A percentile compares a stretch with the other conserved stretches of the same genome.
Conservation (phyloP, 352 stramenopile species). For the Pythium phragmitis region DNA sequence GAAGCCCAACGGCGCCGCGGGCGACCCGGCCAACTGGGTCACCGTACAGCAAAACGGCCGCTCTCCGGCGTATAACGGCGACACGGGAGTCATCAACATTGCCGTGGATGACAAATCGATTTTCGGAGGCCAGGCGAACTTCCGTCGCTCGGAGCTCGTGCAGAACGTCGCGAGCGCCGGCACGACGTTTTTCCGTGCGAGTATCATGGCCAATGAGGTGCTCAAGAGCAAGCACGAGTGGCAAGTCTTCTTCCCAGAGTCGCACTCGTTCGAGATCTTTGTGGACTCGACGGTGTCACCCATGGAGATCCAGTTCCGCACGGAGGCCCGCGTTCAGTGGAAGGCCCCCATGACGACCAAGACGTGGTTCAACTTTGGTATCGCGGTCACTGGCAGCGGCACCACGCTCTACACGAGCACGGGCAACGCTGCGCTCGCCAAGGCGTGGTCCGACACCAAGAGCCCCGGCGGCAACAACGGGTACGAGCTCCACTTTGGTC, state of each 20-base stretch:
- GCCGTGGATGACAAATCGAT: slow-evolving; percentile 46
- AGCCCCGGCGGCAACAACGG: slow-evolving; percentile 25
- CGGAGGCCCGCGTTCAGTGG: slow-evolving; percentile 48
- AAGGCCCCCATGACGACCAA: slow-evolving; percentile 43
- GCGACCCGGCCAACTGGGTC: slow-evolving; percentile 50
- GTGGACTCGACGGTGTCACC: slow-evolving; percentile 52
- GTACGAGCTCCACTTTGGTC: slow-evolving; percentile 68
- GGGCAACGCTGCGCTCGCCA: slow-evolving; percentile 37
- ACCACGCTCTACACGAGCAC: slow-evolving; percentile 57
- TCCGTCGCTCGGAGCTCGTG: slow-evolving; percentile 67
- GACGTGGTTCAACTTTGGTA: slow-evolving; percentile 75
- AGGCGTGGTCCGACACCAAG: slow-evolving; percentile 42
- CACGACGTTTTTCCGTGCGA: slow-evolving; percentile 65
- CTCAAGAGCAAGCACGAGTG: slow-evolving; percentile 56
- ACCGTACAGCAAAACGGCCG: slow-evolving; percentile 42
- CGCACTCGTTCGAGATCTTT: slow-evolving; percentile 59
- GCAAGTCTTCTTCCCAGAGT: slow-evolving; percentile 64
- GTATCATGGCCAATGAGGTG: slow-evolving; percentile 44
- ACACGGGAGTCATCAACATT: slow-evolving; percentile 60
- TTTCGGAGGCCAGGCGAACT: slow-evolving; percentile 57
- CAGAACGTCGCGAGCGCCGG: slow-evolving; percentile 43
- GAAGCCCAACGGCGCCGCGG: slow-evolving; percentile 39
- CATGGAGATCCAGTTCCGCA: slow-evolving; percentile 57
- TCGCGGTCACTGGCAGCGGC: slow-evolving; percentile 40
- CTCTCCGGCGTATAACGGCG: slow-evolving; percentile 52